Evolutionary conservation across 345 rosid genomes (phyloP).

Genomic region (Combretum micranthum): DNA sequence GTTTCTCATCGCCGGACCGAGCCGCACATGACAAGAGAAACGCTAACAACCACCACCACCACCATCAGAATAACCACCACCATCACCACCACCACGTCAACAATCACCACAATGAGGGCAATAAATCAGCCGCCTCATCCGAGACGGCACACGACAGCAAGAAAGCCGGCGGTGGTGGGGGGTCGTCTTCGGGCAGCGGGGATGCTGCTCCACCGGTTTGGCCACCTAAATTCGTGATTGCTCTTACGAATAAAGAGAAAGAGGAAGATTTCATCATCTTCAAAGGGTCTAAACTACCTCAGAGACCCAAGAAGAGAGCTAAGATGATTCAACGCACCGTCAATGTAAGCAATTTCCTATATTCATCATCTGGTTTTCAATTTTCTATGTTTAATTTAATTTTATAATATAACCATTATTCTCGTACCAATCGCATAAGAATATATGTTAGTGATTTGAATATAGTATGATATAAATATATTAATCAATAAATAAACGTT

Average conservation of each 20-base stretch:
- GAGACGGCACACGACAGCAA: slow-evolving; percentile 60
- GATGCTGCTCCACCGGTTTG: slow-evolving; percentile 36
- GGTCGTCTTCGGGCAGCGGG: slow-evolving; percentile 64
- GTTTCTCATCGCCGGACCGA: slow-evolving; percentile 44
- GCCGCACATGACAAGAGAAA: slow-evolving; percentile 45
- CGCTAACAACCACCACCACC: slow-evolving; percentile 8
- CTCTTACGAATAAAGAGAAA: slow-evolving; percentile 70
- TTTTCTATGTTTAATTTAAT: too few species aligned
- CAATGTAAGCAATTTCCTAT: slow-evolving; percentile 40
- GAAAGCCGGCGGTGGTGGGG: slow-evolving; percentile 30
- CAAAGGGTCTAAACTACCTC: slow-evolving; percentile 72
- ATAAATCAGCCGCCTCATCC: slow-evolving; percentile 41
- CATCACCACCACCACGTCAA: slow-evolving; percentile 10
- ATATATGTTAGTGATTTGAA: too few species aligned
- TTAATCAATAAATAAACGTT: too few species aligned
- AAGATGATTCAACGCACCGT: slow-evolving; percentile 64
- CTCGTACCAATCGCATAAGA: too few species aligned
- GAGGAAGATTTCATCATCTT: slow-evolving; percentile 69
- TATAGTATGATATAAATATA: too few species aligned
- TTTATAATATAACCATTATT: too few species aligned
- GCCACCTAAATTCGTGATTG: slow-evolving; percentile 75
- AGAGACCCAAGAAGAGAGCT: slow-evolving; percentile 70
- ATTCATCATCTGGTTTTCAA: too few species aligned
- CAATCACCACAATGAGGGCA: slow-evolving; percentile 16
- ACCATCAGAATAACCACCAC: slow-evolving; percentile 7